Evolutionary conservation across 2,329 filamentous ascomycete genomes (phyloP).

Genomic region (Aureobasidium sp.): DNA sequence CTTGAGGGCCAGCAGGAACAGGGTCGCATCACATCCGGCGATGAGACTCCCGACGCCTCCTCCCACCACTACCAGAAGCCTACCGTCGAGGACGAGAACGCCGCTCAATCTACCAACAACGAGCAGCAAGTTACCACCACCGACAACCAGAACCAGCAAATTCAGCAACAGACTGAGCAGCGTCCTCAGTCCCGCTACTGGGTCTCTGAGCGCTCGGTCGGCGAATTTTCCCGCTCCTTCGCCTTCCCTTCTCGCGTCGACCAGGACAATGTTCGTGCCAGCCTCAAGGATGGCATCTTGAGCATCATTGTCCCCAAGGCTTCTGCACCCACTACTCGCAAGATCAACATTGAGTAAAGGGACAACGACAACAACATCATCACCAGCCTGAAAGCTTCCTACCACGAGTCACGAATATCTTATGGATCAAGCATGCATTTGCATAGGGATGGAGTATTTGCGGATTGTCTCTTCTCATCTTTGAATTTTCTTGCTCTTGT

Average conservation of each 20-base stretch:
- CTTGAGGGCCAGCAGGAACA: constrained; percentile 36
- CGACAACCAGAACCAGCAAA: constrained; percentile 11
- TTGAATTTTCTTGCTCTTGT: neutral
- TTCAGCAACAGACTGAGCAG: constrained; percentile 15
- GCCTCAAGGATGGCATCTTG: constrained; percentile 54
- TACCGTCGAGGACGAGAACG: constrained; percentile 54
- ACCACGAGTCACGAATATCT: neutral
- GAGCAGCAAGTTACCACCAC: constrained; percentile 13
- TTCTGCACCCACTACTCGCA: constrained; percentile 40
- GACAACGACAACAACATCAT: neutral
- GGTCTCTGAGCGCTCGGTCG: constrained; percentile 54
- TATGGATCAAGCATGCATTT: neutral
- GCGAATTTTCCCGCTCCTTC: constrained; percentile 54
- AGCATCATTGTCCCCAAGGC: constrained; percentile 52
- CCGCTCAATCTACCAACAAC: constrained; percentile 6
- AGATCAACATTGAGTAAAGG: constrained; percentile 50
- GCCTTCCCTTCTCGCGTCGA: constrained; percentile 51
- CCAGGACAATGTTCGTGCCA: constrained; percentile 55
- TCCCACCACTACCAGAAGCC: constrained; percentile 46
- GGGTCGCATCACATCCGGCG: constrained; percentile 21
- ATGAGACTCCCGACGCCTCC: constrained; percentile 16
- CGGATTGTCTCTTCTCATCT: neutral
- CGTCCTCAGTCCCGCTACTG: constrained; percentile 52
- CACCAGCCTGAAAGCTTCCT: neutral
- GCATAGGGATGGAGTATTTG: constrained; percentile 4